Evolutionary conservation across 371 early-diverging fungal genomes (phyloP).

Genomic region (Fennellomyces sp.): DNA sequence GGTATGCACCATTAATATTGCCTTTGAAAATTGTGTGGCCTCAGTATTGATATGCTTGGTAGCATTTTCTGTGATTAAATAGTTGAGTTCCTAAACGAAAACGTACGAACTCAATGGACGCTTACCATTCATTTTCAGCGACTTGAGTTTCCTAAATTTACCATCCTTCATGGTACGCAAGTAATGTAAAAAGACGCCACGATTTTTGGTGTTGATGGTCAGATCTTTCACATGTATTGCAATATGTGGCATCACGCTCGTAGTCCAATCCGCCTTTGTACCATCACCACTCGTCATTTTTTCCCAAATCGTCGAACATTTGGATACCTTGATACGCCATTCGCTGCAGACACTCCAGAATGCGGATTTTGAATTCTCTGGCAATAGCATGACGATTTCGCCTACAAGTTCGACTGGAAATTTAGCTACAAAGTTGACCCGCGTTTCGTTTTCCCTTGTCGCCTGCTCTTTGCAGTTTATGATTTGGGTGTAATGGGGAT

Average conservation of each 20-base stretch:
- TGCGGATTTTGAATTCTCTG: not conserved
- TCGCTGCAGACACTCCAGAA: slow-evolving; percentile 1
- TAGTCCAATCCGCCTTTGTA: not conserved
- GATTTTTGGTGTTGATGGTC: not conserved
- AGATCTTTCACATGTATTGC: not conserved
- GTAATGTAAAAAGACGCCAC: not conserved
- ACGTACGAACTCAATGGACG: not conserved
- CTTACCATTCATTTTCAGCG: not conserved
- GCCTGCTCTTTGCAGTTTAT: not conserved
- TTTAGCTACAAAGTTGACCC: not conserved
- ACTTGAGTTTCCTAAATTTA: not conserved
- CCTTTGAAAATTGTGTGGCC: not conserved
- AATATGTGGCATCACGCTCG: not conserved
- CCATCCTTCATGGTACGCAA: not conserved
- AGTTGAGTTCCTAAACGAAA: too few species aligned
- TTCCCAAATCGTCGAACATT: not conserved
- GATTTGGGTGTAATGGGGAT: not conserved
- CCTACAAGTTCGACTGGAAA: not conserved
- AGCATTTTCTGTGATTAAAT: not conserved
- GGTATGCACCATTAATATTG: not conserved
- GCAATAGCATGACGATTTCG: not conserved
- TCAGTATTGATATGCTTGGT: not conserved
- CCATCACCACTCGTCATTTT: not conserved
- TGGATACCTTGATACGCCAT: not conserved
- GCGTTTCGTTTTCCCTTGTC: not conserved